Base-by-base conservation (phyloP, 352 stramenopile genomes). In the Blastocystis sp. region DNA sequence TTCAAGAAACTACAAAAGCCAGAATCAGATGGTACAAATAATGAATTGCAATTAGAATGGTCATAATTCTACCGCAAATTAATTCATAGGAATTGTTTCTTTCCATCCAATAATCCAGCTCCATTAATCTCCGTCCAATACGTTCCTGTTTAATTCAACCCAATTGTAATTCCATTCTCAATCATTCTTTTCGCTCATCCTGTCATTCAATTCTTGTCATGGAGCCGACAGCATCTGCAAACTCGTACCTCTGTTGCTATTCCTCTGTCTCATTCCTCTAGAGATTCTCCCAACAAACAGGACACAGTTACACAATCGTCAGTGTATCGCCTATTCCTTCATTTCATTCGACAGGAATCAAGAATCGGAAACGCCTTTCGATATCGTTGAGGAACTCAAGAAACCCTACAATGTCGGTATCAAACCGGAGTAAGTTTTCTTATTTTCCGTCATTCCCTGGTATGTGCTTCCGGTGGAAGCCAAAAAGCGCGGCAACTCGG, bases 321-420 rank as follows among this genome's bases (percentile, higher is more conserved):
- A n/a, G n/a, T n/a, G n/a, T n/a, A n/a, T n/a, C n/a, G n/a, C n/a
- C n/a, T n/a, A 54, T 21, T 54, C 46, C 46, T 54, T 54, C 21
- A 54, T 54, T 54, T 21, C 46, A 54, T 54, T 54, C 11, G 46
- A 54, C 21, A 54, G 9, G 21, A 21, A 21, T 54, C 46, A 11
- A 54, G 46, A 54, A 54, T 54, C 21, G 21, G 21, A 34, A 38
- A 78, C 56, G n/a, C 67, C 40, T 1, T 57, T 61, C 36, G 42
- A 78, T 32, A 27, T 78, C 21, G 24, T 78, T 27, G 67, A 78
- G 34, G 46, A 78, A 21, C 24, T 78, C 34, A 57, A 78, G 36
- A 61, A 57, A n/a, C 67, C 67, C 24, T 84, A 84, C 27, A 36
- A 71, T 73, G 73, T 73, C 34, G 73, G 73, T 75, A 84, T 84